A percentile compares a stretch with the other conserved stretches of the same genome.
Conservation (phyloP, 2,329 filamentous ascomycete genomes). For the Cordyceps javanica region DNA sequence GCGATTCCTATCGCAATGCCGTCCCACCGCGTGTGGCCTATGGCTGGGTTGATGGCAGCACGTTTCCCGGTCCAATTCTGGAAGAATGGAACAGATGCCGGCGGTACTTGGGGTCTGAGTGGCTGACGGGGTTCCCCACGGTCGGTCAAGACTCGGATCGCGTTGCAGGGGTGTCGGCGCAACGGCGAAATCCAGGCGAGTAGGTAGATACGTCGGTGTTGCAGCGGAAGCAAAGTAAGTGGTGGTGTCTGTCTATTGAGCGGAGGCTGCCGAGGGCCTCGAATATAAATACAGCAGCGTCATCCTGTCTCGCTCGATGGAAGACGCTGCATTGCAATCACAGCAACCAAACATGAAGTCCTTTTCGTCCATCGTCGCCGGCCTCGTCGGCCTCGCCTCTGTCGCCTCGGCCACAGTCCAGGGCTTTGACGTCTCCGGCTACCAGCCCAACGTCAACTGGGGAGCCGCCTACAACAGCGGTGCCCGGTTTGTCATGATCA, state of each 20-base stretch:
- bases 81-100: not conserved
- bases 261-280: not conserved
- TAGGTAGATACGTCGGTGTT: not conserved
- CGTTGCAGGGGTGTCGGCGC: constrained; percentile 2
- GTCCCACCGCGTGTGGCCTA: constrained; percentile 1
- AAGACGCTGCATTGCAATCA: not conserved
- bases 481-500: constrained; percentile 40
- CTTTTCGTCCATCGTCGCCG: not conserved
- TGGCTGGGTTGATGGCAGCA: not conserved
- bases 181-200: not conserved
- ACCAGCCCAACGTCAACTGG: constrained; percentile 33
- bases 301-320: not conserved
- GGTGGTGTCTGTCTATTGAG: not conserved
- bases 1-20: not conserved
- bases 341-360: constrained; percentile 13
- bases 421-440: constrained; percentile 38
- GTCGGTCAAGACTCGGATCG: not conserved
- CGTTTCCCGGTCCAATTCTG: not conserved
- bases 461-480: constrained; percentile 29
- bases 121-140: constrained; percentile 1
- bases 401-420: constrained; percentile 24
- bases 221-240: not conserved
- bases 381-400: constrained; percentile 15
- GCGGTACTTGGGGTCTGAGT: not conserved
- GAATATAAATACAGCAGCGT: constrained; percentile 2